These are phyloP conservation scores for Podospora pseudoanserina DNA, from an alignment of 495 filamentous ascomycete species.

Conservation along the genomic window DNA sequence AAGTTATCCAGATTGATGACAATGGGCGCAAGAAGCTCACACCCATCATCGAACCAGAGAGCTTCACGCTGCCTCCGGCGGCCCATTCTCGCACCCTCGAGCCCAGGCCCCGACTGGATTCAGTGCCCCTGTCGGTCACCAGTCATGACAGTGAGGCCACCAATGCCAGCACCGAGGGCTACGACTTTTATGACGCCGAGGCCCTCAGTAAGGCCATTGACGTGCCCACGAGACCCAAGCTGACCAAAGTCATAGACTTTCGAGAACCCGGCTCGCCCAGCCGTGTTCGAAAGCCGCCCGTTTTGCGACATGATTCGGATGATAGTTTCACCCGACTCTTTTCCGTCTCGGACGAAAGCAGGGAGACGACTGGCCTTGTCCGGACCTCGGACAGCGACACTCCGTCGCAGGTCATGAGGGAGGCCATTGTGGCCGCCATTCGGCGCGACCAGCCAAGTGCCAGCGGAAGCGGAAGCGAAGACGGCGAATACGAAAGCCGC, in stretches of 20 bases:
- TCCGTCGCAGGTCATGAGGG: conserved; percentile 12
- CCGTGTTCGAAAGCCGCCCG: conserved; percentile 35
- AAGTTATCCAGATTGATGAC: conserved; percentile 23
- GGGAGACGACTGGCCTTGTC: conserved; percentile 40
- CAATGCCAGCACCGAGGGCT: conserved; percentile 50
- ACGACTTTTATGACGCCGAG: conserved; percentile 56
- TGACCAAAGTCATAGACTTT: conserved; percentile 33
- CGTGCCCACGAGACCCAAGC: conserved; percentile 30
- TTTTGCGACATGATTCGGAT: conserved; percentile 66
- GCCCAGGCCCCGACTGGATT: conserved; percentile 41
- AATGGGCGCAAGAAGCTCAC: conserved; percentile 34
- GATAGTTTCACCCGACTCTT: conserved; percentile 77
- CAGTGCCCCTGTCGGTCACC: conserved; percentile 40
- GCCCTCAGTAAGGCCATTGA: conserved; percentile 44
- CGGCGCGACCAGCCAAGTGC: conserved; percentile 12
- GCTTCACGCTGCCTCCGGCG: conserved; percentile 41
- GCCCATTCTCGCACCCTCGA: conserved; percentile 28
- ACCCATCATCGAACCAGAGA: conserved; percentile 41
- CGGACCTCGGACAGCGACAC: conserved; percentile 36
- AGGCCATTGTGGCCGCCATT: conserved; percentile 20
- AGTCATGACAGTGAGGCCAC: conserved; percentile 43
- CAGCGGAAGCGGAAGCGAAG: conserved; percentile 24
- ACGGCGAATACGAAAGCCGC: conserved; percentile 36
- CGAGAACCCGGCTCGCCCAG: conserved; percentile 25
- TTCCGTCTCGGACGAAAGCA: conserved; percentile 66